Evolutionary conservation across 2,329 filamentous ascomycete genomes (phyloP).

Genomic region (Sphaerulina musiva): DNA sequence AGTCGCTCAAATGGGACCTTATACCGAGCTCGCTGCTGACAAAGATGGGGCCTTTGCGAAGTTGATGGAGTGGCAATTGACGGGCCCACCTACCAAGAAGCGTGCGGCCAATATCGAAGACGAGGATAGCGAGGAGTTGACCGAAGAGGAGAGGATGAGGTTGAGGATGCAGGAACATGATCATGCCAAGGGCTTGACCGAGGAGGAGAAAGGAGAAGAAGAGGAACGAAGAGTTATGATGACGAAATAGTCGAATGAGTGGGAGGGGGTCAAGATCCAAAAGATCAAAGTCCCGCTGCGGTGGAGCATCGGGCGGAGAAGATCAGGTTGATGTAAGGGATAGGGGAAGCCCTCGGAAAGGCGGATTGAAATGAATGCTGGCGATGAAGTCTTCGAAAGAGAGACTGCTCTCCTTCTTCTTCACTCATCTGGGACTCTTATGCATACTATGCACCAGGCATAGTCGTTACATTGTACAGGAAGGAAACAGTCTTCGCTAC

Average conservation of each 20-base stretch:
- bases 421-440: too few relatives aligned
- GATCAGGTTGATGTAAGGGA: constrained; percentile 12
- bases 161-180: constrained; percentile 34
- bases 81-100: constrained; percentile 50
- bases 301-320: constrained; percentile 30
- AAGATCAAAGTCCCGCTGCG: constrained; percentile 26
- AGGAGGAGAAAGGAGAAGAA: constrained; percentile 29
- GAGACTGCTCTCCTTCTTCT: too few relatives aligned
- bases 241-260: constrained; percentile 21
- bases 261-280: constrained; percentile 26
- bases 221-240: constrained; percentile 30
- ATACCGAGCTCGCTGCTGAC: constrained; percentile 65
- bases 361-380: too few relatives aligned
- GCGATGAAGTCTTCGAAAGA: too few relatives aligned
- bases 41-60: constrained; percentile 80
- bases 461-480: neutral
- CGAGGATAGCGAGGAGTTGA: constrained; percentile 21
- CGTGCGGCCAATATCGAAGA: constrained; percentile 8
- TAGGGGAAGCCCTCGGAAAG: too few relatives aligned
- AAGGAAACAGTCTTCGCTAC: neutral
- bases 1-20: constrained; percentile 86
- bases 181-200: constrained; percentile 22
- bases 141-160: constrained; percentile 45
- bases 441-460: too few relatives aligned
- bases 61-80: constrained; percentile 99